These are phyloP conservation scores for Picochlorum sp. DNA, from an alignment of 139 green algal genomes.

Conservation along the genomic window DNA sequence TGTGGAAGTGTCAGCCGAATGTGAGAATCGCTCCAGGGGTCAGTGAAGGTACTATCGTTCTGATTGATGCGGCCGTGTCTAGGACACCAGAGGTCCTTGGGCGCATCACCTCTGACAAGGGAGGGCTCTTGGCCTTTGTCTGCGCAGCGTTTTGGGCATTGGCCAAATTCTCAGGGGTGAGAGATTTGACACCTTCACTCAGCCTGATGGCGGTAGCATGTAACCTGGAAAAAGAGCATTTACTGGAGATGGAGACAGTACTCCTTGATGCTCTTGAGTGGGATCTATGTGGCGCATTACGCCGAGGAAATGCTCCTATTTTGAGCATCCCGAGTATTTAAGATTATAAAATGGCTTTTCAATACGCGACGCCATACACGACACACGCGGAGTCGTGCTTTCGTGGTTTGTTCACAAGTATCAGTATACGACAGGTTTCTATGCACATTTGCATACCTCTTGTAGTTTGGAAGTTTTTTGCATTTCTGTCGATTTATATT, in stretches of 20 bases:
- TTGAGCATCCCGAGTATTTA: no score
- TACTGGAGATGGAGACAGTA: conserved; percentile 5
- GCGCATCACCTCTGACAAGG: background rate
- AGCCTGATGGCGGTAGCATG: conserved; percentile 15
- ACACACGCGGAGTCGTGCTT: no score
- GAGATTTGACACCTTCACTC: conserved; percentile 13
- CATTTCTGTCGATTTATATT: no score
- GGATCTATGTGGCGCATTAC: background rate
- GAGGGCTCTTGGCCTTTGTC: background rate
- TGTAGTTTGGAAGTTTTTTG: no score
- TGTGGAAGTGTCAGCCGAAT: background rate
- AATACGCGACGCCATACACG: no score
- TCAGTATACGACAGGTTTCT: no score
- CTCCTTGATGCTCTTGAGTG: background rate
- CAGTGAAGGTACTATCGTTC: background rate
- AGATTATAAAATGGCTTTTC: no score
- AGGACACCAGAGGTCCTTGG: background rate
- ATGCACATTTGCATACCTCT: no score
- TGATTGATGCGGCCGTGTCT: background rate
- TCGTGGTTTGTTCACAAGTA: no score
- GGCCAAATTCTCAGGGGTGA: conserved; percentile 3
- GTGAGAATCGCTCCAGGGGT: background rate
- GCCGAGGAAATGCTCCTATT: background rate
- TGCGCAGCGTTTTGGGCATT: conserved; percentile 6
- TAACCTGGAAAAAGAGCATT: conserved; percentile 30